A percentile compares a stretch with the other conserved stretches of the same genome.
phyloP scores from a whole-genome alignment of 345 rosid species.

The Arabis alpina region DNA sequence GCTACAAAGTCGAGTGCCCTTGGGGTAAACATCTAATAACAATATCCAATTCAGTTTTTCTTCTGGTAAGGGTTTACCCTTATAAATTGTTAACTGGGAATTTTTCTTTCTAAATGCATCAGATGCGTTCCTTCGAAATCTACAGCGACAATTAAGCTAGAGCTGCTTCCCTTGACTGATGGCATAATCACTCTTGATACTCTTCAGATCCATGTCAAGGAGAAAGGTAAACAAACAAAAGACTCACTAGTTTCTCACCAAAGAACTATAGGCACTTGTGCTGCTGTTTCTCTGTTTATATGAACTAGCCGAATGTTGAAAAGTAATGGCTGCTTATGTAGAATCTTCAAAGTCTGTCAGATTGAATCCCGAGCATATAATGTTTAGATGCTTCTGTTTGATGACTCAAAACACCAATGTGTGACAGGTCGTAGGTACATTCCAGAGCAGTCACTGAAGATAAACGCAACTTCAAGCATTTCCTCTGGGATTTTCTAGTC shows the following conservation, averaged over 20 bases:
- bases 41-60: conserved; percentile 32
- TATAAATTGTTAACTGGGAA: conserved; percentile 14
- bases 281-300: conserved; percentile 5
- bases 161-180: conserved; percentile 96
- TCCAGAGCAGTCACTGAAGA: conserved; percentile 88
- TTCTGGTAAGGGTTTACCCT: conserved; percentile 22
- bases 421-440: conserved; percentile 80
- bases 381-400: neutral
- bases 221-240: conserved; percentile 66
- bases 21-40: conserved; percentile 61
- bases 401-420: conserved; percentile 24
- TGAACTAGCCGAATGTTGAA: conserved; percentile 3
- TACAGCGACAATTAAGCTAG: conserved; percentile 84
- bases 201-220: conserved; percentile 82
- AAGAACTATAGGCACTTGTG: conserved; percentile 9
- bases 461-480: conserved; percentile 90
- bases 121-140: conserved; percentile 93
- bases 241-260: conserved; percentile 12
- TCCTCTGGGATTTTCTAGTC: conserved; percentile 68
- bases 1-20: conserved; percentile 98
- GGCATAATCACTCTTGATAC: conserved; percentile 93
- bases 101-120: conserved; percentile 44
- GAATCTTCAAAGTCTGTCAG: neutral
- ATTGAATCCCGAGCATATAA: neutral
- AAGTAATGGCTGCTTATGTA: neutral